phyloP scores from a whole-genome alignment of 257 asterid species.

The Solanum boliviense region DNA sequence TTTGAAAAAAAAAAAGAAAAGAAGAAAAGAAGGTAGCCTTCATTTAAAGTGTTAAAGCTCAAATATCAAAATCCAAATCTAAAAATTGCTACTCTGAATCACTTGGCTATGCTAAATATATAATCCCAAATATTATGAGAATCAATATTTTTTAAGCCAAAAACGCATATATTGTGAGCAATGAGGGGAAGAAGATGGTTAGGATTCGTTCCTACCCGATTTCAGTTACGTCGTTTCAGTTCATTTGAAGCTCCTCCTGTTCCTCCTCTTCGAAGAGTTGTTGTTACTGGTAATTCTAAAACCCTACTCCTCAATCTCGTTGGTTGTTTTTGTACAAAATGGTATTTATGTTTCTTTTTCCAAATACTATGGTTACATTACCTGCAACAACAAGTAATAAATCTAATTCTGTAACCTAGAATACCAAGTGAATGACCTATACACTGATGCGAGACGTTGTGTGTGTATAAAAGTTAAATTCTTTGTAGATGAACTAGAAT shows the following conservation, averaged over 20 bases:
- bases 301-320: not conserved
- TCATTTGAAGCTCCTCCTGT: conserved; percentile 66
- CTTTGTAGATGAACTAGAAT: not conserved
- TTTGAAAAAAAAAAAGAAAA: too few species aligned
- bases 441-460: not conserved
- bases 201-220: conserved; percentile 13
- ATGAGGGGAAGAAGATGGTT: conserved; percentile 21
- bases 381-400: not conserved
- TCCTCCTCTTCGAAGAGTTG: conserved; percentile 56
- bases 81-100: too few species aligned
- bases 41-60: too few species aligned
- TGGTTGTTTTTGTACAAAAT: not conserved
- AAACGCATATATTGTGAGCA: not conserved
- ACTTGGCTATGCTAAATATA: too few species aligned
- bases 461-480: not conserved
- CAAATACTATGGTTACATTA: not conserved
- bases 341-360: not conserved
- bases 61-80: too few species aligned
- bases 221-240: conserved; percentile 27
- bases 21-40: too few species aligned
- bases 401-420: not conserved
- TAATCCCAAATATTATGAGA: not conserved
- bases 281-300: conserved; percentile 54
- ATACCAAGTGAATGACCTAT: not conserved
- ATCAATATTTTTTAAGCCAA: not conserved